Evolutionary conservation across 139 green algal species (phyloP).

Genomic region (Coelastrella sp.): DNA sequence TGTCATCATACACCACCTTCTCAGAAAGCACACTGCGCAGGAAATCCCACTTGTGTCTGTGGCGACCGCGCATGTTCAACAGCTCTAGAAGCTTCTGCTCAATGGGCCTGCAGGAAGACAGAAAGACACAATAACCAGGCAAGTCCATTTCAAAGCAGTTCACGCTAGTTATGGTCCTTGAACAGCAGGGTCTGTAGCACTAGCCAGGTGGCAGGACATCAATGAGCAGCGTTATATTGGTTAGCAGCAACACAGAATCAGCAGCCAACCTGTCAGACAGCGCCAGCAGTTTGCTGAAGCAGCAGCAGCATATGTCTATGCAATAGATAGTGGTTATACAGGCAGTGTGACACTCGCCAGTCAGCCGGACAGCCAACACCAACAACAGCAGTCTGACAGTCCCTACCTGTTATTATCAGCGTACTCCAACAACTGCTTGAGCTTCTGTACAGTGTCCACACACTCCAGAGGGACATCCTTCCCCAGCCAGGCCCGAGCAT

Average conservation of each 20-base stretch:
- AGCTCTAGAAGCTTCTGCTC: constrained; percentile 72
- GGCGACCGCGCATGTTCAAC: constrained; percentile 73
- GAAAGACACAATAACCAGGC: too few relatives aligned
- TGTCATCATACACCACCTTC: constrained; percentile 71
- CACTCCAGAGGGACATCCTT: constrained; percentile 54
- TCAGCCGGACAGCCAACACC: not conserved
- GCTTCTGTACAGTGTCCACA: constrained; percentile 57
- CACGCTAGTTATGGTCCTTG: not conserved
- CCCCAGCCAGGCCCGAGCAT: constrained; percentile 46
- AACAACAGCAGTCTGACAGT: not conserved
- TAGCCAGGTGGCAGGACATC: too few relatives aligned
- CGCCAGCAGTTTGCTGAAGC: not conserved
- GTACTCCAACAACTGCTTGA: constrained; percentile 67
- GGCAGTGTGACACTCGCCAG: too few relatives aligned
- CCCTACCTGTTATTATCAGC: constrained; percentile 60
- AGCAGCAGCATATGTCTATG: not conserved
- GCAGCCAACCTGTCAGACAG: too few relatives aligned
- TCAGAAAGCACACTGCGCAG: constrained; percentile 63
- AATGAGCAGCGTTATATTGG: too few relatives aligned
- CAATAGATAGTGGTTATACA: too few relatives aligned
- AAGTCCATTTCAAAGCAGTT: not conserved
- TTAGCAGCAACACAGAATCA: too few relatives aligned
- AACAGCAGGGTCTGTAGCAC: too few relatives aligned
- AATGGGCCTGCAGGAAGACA: constrained; percentile 42
- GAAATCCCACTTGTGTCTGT: constrained; percentile 72